These are phyloP conservation scores for Fomitopsis schrenkii DNA, from an alignment of 1,284 basidiomycete species.

Conservation along the genomic window DNA sequence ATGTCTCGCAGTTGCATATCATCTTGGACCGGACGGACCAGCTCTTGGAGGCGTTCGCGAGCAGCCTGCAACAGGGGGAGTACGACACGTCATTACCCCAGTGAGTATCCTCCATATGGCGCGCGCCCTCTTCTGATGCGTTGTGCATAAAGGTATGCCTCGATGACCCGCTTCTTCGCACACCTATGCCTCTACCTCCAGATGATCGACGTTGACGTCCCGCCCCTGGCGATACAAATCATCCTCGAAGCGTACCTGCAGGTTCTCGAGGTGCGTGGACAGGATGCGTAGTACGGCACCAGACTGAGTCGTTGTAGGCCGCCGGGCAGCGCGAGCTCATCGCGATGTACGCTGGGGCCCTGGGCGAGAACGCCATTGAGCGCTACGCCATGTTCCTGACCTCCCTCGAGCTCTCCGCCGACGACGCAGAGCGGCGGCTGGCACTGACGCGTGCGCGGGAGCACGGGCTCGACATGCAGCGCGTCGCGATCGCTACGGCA, in stretches of 20 bases:
- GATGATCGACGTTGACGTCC: constrained; percentile 72
- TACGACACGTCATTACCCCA: constrained; percentile 52
- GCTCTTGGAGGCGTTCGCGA: constrained; percentile 73
- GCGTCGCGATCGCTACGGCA: constrained; percentile 81
- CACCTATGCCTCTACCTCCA: constrained; percentile 92
- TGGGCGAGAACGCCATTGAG: constrained; percentile 90
- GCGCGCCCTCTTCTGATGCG: neutral
- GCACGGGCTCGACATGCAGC: constrained; percentile 79
- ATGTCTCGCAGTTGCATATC: constrained; percentile 82
- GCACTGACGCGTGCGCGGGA: constrained; percentile 79
- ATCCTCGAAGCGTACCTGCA: constrained; percentile 75
- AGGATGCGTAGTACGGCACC: neutral
- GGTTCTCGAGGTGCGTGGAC: constrained; percentile 68
- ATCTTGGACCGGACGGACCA: constrained; percentile 72
- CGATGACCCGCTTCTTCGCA: constrained; percentile 86
- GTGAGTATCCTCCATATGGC: constrained; percentile 47
- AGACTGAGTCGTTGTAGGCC: constrained; percentile 32
- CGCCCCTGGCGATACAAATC: constrained; percentile 70
- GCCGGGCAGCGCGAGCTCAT: constrained; percentile 86
- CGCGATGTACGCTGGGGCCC: constrained; percentile 81
- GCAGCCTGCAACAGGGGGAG: constrained; percentile 47
- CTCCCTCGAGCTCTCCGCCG: constrained; percentile 71
- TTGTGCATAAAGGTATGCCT: constrained; percentile 54
- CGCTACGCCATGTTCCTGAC: constrained; percentile 92
- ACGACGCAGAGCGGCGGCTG: constrained; percentile 63